Conservation (phyloP, 2,329 filamentous ascomycete species). For the Sclerotiophoma versabilis region DNA sequence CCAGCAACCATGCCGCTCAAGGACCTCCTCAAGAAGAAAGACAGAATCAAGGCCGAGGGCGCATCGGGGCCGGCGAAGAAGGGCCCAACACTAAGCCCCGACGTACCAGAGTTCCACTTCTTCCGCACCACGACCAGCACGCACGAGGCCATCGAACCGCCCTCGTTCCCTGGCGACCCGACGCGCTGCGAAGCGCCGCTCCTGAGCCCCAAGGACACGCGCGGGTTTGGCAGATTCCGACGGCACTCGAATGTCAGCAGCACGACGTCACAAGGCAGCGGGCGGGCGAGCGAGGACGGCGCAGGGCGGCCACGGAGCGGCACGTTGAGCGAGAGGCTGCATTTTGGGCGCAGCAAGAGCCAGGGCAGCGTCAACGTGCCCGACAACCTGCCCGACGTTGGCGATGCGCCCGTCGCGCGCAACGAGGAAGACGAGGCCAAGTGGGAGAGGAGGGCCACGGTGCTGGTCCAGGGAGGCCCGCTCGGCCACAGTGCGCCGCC, state of each 20-base stretch:
- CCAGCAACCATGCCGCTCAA: constrained; percentile 62
- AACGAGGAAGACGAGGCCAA: constrained; percentile 62
- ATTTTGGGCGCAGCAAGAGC: constrained; percentile 63
- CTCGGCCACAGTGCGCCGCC: constrained; percentile 48
- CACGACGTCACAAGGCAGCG: constrained; percentile 12
- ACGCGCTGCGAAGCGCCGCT: constrained; percentile 37
- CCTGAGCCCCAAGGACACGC: constrained; percentile 36
- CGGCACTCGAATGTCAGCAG: constrained; percentile 45
- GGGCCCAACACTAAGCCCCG: constrained; percentile 36
- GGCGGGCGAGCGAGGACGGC: constrained; percentile 10
- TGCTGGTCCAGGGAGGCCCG: constrained; percentile 72
- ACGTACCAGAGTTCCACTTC: constrained; percentile 74
- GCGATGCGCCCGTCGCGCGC: constrained; percentile 52
- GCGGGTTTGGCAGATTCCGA: constrained; percentile 42
- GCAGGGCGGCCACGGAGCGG: constrained; percentile 4
- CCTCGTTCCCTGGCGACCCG: constrained; percentile 58
- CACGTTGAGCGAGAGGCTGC: constrained; percentile 63
- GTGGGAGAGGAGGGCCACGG: constrained; percentile 95
- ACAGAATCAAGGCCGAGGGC: constrained; percentile 60
- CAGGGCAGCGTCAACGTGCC: constrained; percentile 78
- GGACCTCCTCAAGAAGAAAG: constrained; percentile 69
- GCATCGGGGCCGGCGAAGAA: constrained; percentile 34
- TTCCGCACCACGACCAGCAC: constrained; percentile 82
- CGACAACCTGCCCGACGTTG: constrained; percentile 77
- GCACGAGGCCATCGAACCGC: constrained; percentile 79